These are phyloP conservation scores for Starmerella tilneyi DNA, from an alignment of 805 yeast species.

Conservation along the genomic window DNA sequence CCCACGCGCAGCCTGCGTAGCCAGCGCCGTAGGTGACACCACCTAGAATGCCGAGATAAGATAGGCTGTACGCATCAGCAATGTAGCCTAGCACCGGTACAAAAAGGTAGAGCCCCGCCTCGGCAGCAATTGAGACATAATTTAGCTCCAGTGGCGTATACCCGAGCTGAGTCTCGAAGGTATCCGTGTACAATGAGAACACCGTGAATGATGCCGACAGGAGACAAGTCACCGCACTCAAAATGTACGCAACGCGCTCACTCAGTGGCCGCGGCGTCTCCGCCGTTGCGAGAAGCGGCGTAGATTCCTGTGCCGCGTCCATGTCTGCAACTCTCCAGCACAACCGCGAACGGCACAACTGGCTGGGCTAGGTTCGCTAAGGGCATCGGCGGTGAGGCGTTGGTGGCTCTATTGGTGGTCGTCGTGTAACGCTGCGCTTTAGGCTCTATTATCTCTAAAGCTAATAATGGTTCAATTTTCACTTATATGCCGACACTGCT, in stretches of 20 bases:
- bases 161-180: slow-evolving; percentile 48
- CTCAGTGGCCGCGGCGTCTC: too few species aligned
- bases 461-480: too few species aligned
- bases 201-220: slow-evolving; percentile 74
- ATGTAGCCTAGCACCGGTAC: slow-evolving; percentile 73
- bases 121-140: slow-evolving; percentile 60
- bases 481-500: too few species aligned
- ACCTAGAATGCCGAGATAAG: slow-evolving; percentile 52
- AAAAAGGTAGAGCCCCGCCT: slow-evolving; percentile 73
- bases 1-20: slow-evolving; percentile 39
- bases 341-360: too few species aligned
- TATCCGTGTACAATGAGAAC: slow-evolving; percentile 68
- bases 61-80: slow-evolving; percentile 81
- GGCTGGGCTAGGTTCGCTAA: too few species aligned
- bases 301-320: neutral
- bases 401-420: too few species aligned
- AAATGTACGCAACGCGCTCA: slow-evolving; percentile 11
- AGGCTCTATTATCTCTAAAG: too few species aligned
- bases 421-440: too few species aligned
- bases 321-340: too few species aligned
- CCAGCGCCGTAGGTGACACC: slow-evolving; percentile 56
- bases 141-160: slow-evolving; percentile 62
- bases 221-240: slow-evolving; percentile 36
- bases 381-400: too few species aligned
- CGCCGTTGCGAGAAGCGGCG: neutral